Base-by-base conservation (phyloP, 306 rosid species). In the Lathyrus tuberosus region DNA sequence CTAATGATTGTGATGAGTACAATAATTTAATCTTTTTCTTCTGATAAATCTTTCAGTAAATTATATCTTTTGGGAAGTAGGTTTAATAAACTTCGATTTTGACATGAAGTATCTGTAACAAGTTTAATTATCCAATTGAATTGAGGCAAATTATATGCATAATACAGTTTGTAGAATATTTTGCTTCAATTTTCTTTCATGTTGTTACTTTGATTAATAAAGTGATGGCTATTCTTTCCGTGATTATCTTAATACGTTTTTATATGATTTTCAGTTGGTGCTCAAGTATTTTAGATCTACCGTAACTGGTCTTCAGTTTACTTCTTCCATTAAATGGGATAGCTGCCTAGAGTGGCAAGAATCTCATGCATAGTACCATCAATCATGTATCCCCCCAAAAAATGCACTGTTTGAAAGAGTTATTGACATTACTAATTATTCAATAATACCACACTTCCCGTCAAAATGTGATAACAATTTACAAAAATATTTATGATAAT, bases 41-140 rank as follows among this genome's bases (percentile, higher is more conserved):
- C 48, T 52, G 8, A 74, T 58, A 44, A 62, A 61, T 68, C 40
- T 68, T 73, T 35, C 30, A 40, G 44, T 8, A 13, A 78, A 40
- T 65, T 17, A 46, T 38, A 56, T 52, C 10, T 71, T 56, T 72
- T 48, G 70, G 69, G 69, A 62, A 41, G 42, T 24, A 57, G 67
- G 81, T 56, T 48, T 28, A 17, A 17, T 62, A 78, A 78, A 51
- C 16, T 37, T 37, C 10, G 59, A 73, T 82, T 74, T 75, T 66
- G 24, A 75, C 44, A 7, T 26, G 12, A 47, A 20, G 76, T 70
- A 74, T 70, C 40, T 56, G 51, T 48, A 59, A 66, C 69, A 26
- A 37, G 37, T 74, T 65, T 78, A 56, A 54, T 38, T 71, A 65
- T 35, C 47, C 78, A n/a, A 62, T 16, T 70, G 78, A 62, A 42